phyloP scores from a whole-genome alignment of 192 early-diverging fungal genomes.

The Podila epigama region DNA sequence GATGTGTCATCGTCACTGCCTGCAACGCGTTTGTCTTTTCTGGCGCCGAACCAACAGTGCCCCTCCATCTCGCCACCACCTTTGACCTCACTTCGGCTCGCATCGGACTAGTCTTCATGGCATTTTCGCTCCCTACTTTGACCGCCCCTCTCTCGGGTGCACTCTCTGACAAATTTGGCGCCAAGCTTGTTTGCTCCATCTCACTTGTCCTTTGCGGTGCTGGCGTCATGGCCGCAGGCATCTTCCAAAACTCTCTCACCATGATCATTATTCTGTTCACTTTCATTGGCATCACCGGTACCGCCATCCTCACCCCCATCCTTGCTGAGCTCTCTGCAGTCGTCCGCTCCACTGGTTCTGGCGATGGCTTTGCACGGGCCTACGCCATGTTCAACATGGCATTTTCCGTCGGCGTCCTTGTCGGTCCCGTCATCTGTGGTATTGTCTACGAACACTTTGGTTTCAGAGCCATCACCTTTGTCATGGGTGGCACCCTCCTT shows the following conservation, averaged over 20 bases:
- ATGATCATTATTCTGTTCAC: conserved; percentile 35
- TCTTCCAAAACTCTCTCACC: conserved; percentile 11
- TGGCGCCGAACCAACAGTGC: conserved; percentile 64
- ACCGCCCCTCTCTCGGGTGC: conserved; percentile 66
- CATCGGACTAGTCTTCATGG: conserved; percentile 71
- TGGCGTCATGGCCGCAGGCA: not conserved
- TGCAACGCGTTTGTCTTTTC: conserved; percentile 33
- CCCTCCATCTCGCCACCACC: conserved; percentile 51
- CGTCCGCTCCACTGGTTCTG: conserved; percentile 66
- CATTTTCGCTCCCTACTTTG: conserved; percentile 74
- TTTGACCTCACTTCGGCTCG: conserved; percentile 53
- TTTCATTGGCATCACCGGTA: conserved; percentile 25
- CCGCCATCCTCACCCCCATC: conserved; percentile 32
- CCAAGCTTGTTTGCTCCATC: conserved; percentile 14
- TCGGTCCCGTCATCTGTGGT: conserved; percentile 73
- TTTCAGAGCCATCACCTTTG: conserved; percentile 32
- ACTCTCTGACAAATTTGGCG: conserved; percentile 36
- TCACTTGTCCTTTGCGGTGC: conserved; percentile 18
- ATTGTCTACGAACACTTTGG: conserved; percentile 61
- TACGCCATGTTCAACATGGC: conserved; percentile 83
- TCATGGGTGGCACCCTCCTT: conserved; percentile 20
- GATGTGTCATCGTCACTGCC: conserved; percentile 34
- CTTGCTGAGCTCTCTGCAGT: conserved; percentile 55
- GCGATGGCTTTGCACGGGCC: conserved; percentile 62
- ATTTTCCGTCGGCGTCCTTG: conserved; percentile 74